These are phyloP conservation scores for Penicillium coprophilum DNA, from an alignment of 495 filamentous ascomycete genomes.

Conservation along the genomic window DNA sequence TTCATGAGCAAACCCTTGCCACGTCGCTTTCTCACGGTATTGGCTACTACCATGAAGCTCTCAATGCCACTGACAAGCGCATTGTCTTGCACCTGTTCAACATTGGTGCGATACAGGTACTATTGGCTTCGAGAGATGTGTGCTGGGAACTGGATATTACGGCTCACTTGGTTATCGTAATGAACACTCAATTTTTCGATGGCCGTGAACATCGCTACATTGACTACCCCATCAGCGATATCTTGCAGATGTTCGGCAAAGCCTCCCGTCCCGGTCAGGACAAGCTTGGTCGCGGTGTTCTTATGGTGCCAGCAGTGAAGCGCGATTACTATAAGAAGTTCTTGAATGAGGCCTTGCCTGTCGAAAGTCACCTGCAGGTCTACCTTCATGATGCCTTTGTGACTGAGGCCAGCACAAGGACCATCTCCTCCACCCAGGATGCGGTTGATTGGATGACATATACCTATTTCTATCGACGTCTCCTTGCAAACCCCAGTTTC, in stretches of 20 bases:
- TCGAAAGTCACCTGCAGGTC: slow-evolving; percentile 89
- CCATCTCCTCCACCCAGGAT: slow-evolving; percentile 92
- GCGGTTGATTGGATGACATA: slow-evolving; percentile 98
- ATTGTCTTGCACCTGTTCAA: slow-evolving; percentile 90
- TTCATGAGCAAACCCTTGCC: slow-evolving; percentile 83
- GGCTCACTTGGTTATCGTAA: slow-evolving; percentile 89
- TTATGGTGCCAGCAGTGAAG: slow-evolving; percentile 93
- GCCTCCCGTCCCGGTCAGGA: slow-evolving; percentile 76
- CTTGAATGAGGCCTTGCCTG: slow-evolving; percentile 90
- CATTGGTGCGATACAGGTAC: slow-evolving; percentile 87
- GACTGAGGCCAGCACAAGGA: slow-evolving; percentile 91
- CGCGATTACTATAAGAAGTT: slow-evolving; percentile 99
- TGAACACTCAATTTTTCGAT: slow-evolving; percentile 99
- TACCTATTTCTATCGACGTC: slow-evolving; percentile 95
- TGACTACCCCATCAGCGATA: slow-evolving; percentile 91
- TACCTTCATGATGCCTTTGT: slow-evolving; percentile 96
- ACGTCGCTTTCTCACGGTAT: slow-evolving; percentile 95
- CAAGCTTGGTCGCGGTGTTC: slow-evolving; percentile 79
- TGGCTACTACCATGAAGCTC: slow-evolving; percentile 94
- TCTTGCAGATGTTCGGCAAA: slow-evolving; percentile 99
- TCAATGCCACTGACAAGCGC: slow-evolving; percentile 83
- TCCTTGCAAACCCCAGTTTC: slow-evolving; percentile 96
- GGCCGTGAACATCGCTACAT: slow-evolving; percentile 96
- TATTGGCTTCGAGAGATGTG: slow-evolving; percentile 90
- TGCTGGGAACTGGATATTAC: slow-evolving; percentile 93